These are phyloP conservation scores for Leccinum variicolor DNA, from an alignment of 768 basidiomycete species.

Conservation along the genomic window DNA sequence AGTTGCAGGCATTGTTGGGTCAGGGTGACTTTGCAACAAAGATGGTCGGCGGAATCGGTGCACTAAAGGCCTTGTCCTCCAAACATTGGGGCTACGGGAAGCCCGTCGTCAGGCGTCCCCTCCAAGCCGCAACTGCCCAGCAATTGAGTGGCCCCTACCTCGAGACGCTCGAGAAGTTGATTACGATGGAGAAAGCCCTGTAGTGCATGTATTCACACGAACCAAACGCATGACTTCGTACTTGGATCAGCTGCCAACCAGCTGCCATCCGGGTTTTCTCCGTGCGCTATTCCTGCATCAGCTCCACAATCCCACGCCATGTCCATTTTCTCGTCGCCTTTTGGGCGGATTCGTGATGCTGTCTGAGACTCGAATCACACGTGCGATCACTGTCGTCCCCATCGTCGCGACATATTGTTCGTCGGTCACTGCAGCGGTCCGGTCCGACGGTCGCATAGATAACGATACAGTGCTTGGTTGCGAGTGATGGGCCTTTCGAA, in stretches of 20 bases:
- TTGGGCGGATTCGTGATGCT: too few species aligned
- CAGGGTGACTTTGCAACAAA: conserved; percentile 66
- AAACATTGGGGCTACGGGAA: conserved; percentile 64
- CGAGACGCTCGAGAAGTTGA: conserved; percentile 41
- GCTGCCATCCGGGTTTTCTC: neutral
- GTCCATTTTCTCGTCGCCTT: too few species aligned
- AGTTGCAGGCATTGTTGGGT: conserved; percentile 55
- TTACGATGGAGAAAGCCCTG: conserved; percentile 41
- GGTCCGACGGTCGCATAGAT: neutral
- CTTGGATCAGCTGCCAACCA: neutral
- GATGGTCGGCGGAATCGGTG: conserved; percentile 64
- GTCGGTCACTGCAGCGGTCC: neutral
- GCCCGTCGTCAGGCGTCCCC: conserved; percentile 45
- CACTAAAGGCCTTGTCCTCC: conserved; percentile 61
- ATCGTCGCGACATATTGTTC: neutral
- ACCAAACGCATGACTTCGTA: neutral
- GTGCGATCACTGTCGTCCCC: neutral
- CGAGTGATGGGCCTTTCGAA: neutral
- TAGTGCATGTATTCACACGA: conserved; percentile 13
- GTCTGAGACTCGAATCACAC: neutral
- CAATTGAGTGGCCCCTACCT: conserved; percentile 39
- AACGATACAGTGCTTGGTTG: neutral
- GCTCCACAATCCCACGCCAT: neutral
- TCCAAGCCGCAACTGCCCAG: conserved; percentile 39
- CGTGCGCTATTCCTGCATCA: too few species aligned